Conservation (phyloP, 306 rosid genomes). For the Ceratonia siliqua region DNA sequence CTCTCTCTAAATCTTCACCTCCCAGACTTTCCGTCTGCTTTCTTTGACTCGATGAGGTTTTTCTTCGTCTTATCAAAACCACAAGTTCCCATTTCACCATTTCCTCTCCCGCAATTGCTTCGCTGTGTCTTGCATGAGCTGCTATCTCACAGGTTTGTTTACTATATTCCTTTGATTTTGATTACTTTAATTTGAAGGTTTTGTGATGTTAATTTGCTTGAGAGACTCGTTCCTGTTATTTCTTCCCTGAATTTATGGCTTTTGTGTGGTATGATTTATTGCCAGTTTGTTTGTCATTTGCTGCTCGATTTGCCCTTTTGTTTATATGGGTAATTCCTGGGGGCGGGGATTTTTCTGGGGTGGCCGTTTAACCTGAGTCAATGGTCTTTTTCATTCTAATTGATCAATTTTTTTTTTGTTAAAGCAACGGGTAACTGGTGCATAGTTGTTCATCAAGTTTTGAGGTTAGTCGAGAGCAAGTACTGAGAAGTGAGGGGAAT, state of each 20-base stretch:
- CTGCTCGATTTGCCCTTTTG: slow-evolving; percentile 14
- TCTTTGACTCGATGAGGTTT: slow-evolving; percentile 64
- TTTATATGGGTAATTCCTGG: slow-evolving; percentile 20
- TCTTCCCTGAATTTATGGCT: neutral
- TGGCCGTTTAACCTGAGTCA: neutral
- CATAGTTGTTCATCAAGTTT: neutral
- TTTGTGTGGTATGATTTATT: slow-evolving; percentile 4
- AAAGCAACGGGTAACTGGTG: neutral
- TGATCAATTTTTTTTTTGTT: too few relatives aligned
- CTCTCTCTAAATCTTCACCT: slow-evolving; percentile 49
- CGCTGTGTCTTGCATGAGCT: slow-evolving; percentile 49
- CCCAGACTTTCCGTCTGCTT: slow-evolving; percentile 59
- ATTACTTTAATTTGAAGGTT: slow-evolving; percentile 13
- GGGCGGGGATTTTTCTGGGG: neutral
- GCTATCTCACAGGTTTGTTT: slow-evolving; percentile 45
- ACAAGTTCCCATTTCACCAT: slow-evolving; percentile 42
- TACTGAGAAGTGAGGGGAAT: neutral
- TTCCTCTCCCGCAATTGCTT: slow-evolving; percentile 35
- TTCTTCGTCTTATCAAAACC: slow-evolving; percentile 50
- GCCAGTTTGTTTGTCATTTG: slow-evolving; percentile 18
- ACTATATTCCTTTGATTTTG: neutral
- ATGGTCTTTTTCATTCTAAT: neutral
- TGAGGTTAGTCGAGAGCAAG: slow-evolving; percentile 8
- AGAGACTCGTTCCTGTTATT: neutral
- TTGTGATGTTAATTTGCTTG: slow-evolving; percentile 28